These are phyloP conservation scores for Penicillium riverlandense DNA, from an alignment of 495 filamentous ascomycete genomes.

Conservation along the genomic window DNA sequence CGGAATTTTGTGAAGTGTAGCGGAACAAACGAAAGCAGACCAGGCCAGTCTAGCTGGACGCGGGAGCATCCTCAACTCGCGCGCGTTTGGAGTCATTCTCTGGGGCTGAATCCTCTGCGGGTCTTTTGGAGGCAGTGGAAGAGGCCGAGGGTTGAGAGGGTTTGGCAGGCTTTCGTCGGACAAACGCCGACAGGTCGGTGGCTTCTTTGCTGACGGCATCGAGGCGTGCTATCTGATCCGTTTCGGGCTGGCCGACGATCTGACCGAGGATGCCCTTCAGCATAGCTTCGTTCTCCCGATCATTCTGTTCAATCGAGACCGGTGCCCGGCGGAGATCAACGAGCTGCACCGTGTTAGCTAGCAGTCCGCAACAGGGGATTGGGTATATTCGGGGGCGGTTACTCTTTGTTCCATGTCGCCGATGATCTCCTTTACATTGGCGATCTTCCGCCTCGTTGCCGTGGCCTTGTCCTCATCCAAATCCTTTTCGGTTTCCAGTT, in stretches of 20 bases:
- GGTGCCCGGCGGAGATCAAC: slow-evolving; percentile 67
- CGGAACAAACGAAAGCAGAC: background rate
- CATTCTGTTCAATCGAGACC: slow-evolving; percentile 51
- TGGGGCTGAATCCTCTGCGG: slow-evolving; percentile 15
- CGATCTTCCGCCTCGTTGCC: slow-evolving; percentile 56
- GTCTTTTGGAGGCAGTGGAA: slow-evolving; percentile 16
- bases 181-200: slow-evolving; percentile 79
- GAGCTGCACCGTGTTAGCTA: slow-evolving; percentile 44
- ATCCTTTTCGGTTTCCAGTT: slow-evolving; percentile 49
- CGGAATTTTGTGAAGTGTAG: background rate
- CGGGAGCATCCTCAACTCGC: slow-evolving; percentile 16
- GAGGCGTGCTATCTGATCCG: slow-evolving; percentile 55
- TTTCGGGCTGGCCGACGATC: slow-evolving; percentile 59
- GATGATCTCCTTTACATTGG: slow-evolving; percentile 80
- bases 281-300: slow-evolving; percentile 36
- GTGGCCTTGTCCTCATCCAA: slow-evolving; percentile 39
- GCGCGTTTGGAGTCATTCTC: slow-evolving; percentile 24
- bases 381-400: slow-evolving; percentile 17
- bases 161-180: slow-evolving; percentile 57
- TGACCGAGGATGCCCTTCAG: slow-evolving; percentile 66
- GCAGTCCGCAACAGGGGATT: background rate
- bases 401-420: slow-evolving; percentile 81
- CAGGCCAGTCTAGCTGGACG: background rate
- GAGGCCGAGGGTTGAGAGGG: slow-evolving; percentile 8
- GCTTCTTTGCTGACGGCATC: slow-evolving; percentile 74